phyloP scores from a whole-genome alignment of 495 filamentous ascomycete species.

The Sordaria brevicollis region DNA sequence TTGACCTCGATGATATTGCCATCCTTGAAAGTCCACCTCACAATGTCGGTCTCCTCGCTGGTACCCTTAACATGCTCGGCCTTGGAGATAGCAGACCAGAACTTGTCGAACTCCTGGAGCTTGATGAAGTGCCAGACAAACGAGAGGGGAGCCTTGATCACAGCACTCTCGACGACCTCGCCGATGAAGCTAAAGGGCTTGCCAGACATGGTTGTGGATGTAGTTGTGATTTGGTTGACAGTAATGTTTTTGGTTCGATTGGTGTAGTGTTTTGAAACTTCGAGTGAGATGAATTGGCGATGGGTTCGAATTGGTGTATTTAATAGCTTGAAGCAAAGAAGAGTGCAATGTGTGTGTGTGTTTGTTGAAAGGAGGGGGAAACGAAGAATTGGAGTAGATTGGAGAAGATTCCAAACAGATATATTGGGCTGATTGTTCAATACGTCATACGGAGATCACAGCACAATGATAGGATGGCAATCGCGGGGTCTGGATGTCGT shows the following conservation, averaged over 20 bases:
- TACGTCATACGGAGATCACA: not conserved
- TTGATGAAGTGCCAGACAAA: constrained; percentile 62
- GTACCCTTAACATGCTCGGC: constrained; percentile 48
- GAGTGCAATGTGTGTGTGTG: not conserved
- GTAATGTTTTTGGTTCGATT: not conserved
- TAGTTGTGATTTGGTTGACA: not conserved
- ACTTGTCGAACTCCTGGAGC: constrained; percentile 48
- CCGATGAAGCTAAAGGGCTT: constrained; percentile 49
- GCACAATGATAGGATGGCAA: not conserved
- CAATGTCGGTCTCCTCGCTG: constrained; percentile 50
- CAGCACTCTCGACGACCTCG: constrained; percentile 51
- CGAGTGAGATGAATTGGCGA: not conserved
- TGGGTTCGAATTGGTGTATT: not conserved
- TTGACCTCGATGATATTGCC: constrained; percentile 54
- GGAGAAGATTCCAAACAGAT: not conserved
- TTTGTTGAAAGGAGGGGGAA: not conserved
- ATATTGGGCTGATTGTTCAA: not conserved
- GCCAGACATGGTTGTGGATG: not conserved
- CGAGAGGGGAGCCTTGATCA: constrained; percentile 51
- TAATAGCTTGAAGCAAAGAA: not conserved
- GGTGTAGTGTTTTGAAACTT: not conserved
- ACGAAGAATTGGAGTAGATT: not conserved
- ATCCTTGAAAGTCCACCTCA: constrained; percentile 56
- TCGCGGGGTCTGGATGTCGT: not conserved
- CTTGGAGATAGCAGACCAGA: constrained; percentile 47